These are phyloP conservation scores for Eucalyptus pauciflora DNA, from an alignment of 345 rosid genomes.

Conservation along the genomic window DNA sequence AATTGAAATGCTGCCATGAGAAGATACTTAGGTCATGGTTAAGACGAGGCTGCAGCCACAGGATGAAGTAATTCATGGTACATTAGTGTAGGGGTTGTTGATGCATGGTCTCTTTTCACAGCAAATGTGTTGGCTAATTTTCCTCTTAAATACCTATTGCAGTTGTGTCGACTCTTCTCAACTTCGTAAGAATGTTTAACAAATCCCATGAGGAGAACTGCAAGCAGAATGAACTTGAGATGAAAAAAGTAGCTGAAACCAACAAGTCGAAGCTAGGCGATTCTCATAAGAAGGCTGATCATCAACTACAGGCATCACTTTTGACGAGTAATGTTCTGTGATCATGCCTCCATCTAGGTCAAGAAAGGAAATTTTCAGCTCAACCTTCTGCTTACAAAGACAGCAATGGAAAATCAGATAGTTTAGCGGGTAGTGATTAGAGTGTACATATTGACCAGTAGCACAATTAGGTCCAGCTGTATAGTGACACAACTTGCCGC, in stretches of 20 bases:
- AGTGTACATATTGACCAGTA: not conserved
- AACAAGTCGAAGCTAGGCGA: conserved; percentile 26
- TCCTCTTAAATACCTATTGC: conserved; percentile 5
- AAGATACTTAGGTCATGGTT: not conserved
- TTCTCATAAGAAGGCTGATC: conserved; percentile 22
- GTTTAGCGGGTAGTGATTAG: not conserved
- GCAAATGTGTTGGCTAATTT: not conserved
- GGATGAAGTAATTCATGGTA: not conserved
- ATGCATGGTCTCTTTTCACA: not conserved
- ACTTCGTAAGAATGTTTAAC: conserved; percentile 71
- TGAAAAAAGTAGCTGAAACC: conserved; percentile 41
- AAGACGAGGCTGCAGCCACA: not conserved
- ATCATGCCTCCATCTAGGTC: not conserved
- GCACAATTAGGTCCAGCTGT: not conserved
- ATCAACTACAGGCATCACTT: not conserved
- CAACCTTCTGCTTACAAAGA: not conserved
- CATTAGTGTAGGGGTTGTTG: not conserved
- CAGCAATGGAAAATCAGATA: not conserved
- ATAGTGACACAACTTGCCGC: not conserved
- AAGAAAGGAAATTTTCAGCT: not conserved
- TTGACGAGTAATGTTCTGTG: not conserved
- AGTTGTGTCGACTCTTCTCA: conserved; percentile 67
- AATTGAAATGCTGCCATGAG: not conserved
- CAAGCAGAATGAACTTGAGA: conserved; percentile 65
- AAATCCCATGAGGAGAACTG: conserved; percentile 70